Base-by-base conservation (phyloP, 2,329 filamentous ascomycete genomes). In the Xylariaceae sp. region DNA sequence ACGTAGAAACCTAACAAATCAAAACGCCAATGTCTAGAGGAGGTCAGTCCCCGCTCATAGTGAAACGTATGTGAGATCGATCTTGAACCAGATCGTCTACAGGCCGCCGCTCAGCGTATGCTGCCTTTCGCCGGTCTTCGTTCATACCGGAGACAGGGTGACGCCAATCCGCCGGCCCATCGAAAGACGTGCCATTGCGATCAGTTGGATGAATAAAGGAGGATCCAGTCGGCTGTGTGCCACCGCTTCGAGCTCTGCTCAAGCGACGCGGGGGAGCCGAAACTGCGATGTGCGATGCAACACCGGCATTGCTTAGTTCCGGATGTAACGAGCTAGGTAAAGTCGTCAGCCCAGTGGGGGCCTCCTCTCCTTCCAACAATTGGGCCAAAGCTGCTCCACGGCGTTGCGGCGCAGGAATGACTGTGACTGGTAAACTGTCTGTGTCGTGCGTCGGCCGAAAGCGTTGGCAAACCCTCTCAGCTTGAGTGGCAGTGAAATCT, bases 391-490 rank as follows among this genome's bases (percentile, higher is more conserved):
- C 78, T 0, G 78, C 76, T 4, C 81, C 80, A 54, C 76, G 73
- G n/a, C 83, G 75, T 37, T 77, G 75, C 19, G 83, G 83, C 0
- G 83, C 81, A 2, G 83, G 83, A 11, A 86, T 84, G 6, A 84
- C 76, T 19, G 75, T 81, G 1, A 83, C 76, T 1, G 82, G 81
- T 19, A 86, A 70, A 56, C 75, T 77, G 26, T 79, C 78, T 1
- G 77, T 80, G 60, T 80, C 76, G 0, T 77, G 74, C 0, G 76
- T 77, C 7, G 81, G 76, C 8, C 78, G 73, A 46, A 83, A 74
- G 54, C 73, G 76, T 52, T 85, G 82, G 7, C 81, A 73, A 4
- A 85, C 67, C 64, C 75, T 79, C 59, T 86, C 83, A 0, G 81
- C 83, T 58, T 85, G 81, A 6, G 74, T 76, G 1, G 74, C 80